Evolutionary conservation across 768 basidiomycete genomes (phyloP).

Genomic region (Leucocoprinus leucothites): DNA sequence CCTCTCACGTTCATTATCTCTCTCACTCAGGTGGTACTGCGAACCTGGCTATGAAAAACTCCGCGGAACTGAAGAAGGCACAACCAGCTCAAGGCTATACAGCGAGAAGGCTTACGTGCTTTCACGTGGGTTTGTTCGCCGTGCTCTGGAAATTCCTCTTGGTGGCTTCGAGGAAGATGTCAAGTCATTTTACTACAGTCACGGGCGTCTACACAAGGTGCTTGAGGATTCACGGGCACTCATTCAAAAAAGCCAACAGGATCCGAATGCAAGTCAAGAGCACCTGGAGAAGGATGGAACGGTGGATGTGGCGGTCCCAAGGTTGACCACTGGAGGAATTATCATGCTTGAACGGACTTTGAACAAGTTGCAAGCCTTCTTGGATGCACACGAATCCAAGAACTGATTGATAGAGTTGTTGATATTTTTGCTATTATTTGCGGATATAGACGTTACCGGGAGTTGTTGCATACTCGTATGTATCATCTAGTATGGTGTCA

Average conservation of each 20-base stretch:
- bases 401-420: background rate
- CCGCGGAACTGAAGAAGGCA: conserved; percentile 86
- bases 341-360: conserved; percentile 77
- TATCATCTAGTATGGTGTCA: too few species aligned
- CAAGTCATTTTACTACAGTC: conserved; percentile 64
- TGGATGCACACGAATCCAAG: conserved; percentile 17
- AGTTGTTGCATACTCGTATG: too few species aligned
- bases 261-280: conserved; percentile 23
- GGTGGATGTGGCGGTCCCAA: conserved; percentile 58
- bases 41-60: conserved; percentile 94
- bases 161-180: conserved; percentile 72
- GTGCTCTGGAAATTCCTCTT: conserved; percentile 79
- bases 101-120: conserved; percentile 92
- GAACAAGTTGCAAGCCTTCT: conserved; percentile 54
- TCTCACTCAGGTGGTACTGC: conserved; percentile 67
- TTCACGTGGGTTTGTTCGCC: conserved; percentile 86
- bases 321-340: conserved; percentile 74
- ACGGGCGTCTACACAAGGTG: conserved; percentile 66
- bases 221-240: conserved; percentile 58
- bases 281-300: conserved; percentile 21
- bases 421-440: background rate
- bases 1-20: background rate
- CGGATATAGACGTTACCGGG: too few species aligned
- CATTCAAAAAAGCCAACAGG: conserved; percentile 62
- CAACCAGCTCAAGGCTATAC: conserved; percentile 87